phyloP scores from a whole-genome alignment of 2,329 filamentous ascomycete species.

The Penicillium sp. region DNA sequence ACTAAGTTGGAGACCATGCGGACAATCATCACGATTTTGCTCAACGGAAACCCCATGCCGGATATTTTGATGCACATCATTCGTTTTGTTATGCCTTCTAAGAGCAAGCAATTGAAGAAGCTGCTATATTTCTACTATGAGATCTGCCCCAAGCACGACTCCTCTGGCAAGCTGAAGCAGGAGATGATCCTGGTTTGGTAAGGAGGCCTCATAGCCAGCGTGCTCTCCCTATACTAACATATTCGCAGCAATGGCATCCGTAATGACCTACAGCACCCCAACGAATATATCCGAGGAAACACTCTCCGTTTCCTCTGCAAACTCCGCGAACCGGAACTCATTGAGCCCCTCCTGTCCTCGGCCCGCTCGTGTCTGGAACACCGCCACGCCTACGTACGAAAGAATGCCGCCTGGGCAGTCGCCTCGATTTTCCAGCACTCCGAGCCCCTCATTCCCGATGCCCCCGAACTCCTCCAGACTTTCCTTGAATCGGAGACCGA shows the following conservation, averaged over 20 bases:
- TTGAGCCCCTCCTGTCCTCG: constrained; percentile 92
- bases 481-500: constrained; percentile 93
- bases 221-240: background rate
- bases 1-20: constrained; percentile 95
- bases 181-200: constrained; percentile 99
- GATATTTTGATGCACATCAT: constrained; percentile 99
- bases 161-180: constrained; percentile 92
- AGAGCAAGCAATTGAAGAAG: constrained; percentile 95
- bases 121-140: constrained; percentile 99
- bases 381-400: constrained; percentile 94
- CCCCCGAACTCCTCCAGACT: constrained; percentile 82
- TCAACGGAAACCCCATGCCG: constrained; percentile 95
- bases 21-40: constrained; percentile 93
- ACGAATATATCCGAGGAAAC: constrained; percentile 97
- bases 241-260: constrained; percentile 83
- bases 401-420: constrained; percentile 95
- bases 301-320: constrained; percentile 98
- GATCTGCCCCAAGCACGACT: constrained; percentile 94
- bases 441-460: constrained; percentile 89
- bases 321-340: constrained; percentile 89
- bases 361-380: constrained; percentile 91
- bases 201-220: constrained; percentile 29
- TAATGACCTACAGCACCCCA: constrained; percentile 94
- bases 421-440: constrained; percentile 90
- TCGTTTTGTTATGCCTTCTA: constrained; percentile 98